These are phyloP conservation scores for Cryptosporidium ubiquitum DNA, from an alignment of 169 alveolate genomes.

Conservation along the genomic window DNA sequence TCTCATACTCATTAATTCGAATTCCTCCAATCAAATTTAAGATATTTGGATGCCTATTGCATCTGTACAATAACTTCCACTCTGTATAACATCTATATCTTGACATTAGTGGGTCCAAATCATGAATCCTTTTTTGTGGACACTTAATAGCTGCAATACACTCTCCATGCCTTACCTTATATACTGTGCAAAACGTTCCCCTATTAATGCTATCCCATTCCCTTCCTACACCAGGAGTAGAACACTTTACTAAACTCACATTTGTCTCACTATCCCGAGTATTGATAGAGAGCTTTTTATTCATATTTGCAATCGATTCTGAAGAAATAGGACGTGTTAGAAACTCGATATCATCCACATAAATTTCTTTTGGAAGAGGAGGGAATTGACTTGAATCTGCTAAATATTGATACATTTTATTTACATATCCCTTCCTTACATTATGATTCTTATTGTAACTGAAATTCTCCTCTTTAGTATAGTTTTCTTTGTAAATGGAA, in stretches of 20 bases:
- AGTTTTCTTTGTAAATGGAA: neutral
- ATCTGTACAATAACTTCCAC: conserved; percentile 70
- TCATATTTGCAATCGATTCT: neutral
- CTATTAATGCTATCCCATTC: conserved; percentile 69
- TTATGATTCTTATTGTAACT: neutral
- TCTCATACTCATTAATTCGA: conserved; percentile 52
- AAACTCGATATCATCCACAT: conserved; percentile 23
- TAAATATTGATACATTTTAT: conserved; percentile 38
- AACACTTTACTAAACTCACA: conserved; percentile 16
- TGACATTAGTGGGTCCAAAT: conserved; percentile 75
- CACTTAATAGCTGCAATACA: conserved; percentile 77
- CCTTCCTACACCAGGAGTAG: conserved; percentile 16
- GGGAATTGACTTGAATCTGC: conserved; percentile 74
- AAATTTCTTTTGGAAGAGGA: conserved; percentile 68
- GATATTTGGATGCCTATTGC: conserved; percentile 70
- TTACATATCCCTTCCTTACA: conserved; percentile 26
- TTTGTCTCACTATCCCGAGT: conserved; percentile 34
- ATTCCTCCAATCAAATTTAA: conserved; percentile 73
- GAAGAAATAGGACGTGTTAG: conserved; percentile 13
- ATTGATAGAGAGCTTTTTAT: neutral
- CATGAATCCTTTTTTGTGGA: conserved; percentile 65
- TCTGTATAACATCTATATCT: conserved; percentile 72
- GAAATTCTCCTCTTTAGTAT: conserved; percentile 19
- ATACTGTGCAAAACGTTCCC: conserved; percentile 72
- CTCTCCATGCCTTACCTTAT: conserved; percentile 69